phyloP scores from a whole-genome alignment of 805 yeast genomes.

The Peterozyma xylosa region DNA sequence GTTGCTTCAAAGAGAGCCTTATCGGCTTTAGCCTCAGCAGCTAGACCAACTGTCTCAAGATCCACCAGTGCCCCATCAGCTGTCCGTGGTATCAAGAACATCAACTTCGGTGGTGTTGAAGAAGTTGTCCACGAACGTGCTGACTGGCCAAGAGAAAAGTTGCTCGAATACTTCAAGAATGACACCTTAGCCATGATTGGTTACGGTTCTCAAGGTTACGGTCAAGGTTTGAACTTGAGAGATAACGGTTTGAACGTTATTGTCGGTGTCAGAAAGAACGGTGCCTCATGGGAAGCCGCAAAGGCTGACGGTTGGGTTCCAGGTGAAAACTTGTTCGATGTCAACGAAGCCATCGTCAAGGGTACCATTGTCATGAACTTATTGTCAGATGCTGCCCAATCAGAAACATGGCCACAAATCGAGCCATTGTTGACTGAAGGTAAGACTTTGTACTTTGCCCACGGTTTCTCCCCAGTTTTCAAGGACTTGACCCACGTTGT shows the following conservation, averaged over 20 bases:
- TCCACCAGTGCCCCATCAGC: constrained; percentile 35
- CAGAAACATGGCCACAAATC: constrained; percentile 89
- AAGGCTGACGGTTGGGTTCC: constrained; percentile 99
- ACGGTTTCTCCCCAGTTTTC: constrained; percentile 99
- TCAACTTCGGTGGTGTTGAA: constrained; percentile 92
- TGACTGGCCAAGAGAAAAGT: constrained; percentile 99
- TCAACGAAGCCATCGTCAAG: constrained; percentile 82
- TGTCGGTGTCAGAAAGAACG: constrained; percentile 96
- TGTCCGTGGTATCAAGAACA: constrained; percentile 89
- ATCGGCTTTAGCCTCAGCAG: constrained; percentile 34
- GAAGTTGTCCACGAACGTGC: constrained; percentile 97
- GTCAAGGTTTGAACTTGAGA: constrained; percentile 98
- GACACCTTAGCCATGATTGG: constrained; percentile 97
- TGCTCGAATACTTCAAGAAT: constrained; percentile 92
- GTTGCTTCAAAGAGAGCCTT: constrained; percentile 54
- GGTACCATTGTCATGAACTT: constrained; percentile 97
- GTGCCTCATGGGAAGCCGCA: constrained; percentile 99
- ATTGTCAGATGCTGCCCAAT: constrained; percentile 98
- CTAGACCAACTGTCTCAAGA: constrained; percentile 32
- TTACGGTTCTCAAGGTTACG: constrained; percentile 99
- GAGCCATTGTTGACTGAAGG: constrained; percentile 93
- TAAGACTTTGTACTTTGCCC: constrained; percentile 97
- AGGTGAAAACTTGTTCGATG: constrained; percentile 95
- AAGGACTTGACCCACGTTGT: constrained; percentile 94
- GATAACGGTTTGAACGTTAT: constrained; percentile 98